phyloP scores from a whole-genome alignment of 768 basidiomycete genomes.

The Termitomyces sp. region DNA sequence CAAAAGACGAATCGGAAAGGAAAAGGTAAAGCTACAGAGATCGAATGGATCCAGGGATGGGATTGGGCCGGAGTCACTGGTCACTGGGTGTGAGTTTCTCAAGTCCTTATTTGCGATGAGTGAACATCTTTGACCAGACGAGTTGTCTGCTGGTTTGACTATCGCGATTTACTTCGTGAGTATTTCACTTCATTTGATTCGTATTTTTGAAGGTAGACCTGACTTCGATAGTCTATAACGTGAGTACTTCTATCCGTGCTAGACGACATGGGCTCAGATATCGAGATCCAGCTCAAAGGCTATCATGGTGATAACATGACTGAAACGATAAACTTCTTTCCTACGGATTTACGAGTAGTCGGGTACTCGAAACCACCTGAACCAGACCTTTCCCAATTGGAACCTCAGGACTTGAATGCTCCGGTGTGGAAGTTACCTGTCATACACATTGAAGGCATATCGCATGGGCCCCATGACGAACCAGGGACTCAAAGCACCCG shows the following conservation, averaged over 20 bases:
- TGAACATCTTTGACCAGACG: conserved; percentile 29
- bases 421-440: conserved; percentile 38
- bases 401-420: conserved; percentile 11
- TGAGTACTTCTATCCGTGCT: conserved; percentile 10
- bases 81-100: conserved; percentile 42
- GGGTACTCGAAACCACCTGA: conserved; percentile 29
- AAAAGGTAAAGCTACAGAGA: conserved; percentile 10
- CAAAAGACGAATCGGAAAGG: conserved; percentile 16
- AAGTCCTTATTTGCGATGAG: background rate
- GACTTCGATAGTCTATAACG: conserved; percentile 31
- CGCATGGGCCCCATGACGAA: conserved; percentile 33
- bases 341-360: conserved; percentile 39
- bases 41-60: conserved; percentile 34
- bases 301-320: conserved; percentile 20
- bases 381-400: conserved; percentile 19
- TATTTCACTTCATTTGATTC: background rate
- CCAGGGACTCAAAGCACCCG: conserved; percentile 26
- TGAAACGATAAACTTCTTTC: conserved; percentile 51
- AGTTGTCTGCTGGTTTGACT: conserved; percentile 56
- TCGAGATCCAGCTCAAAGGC: conserved; percentile 13
- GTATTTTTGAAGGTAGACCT: background rate
- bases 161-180: conserved; percentile 48
- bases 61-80: conserved; percentile 57
- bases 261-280: background rate
- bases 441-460: conserved; percentile 45